A percentile compares a stretch with the other conserved stretches of the same genome.
Conservation (phyloP, 768 basidiomycete genomes). For the Amanita rimosa region DNA sequence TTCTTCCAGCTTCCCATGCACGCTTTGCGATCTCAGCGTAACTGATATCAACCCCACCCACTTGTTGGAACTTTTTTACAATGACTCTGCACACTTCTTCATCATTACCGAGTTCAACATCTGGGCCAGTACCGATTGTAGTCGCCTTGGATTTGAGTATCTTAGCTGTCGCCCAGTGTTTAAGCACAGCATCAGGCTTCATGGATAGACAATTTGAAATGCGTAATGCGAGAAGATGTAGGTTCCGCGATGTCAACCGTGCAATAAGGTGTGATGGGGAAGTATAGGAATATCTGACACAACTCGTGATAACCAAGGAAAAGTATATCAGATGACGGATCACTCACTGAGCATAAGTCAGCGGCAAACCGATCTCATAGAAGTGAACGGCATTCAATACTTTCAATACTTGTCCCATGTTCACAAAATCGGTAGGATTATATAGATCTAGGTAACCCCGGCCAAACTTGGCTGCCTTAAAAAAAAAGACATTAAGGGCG, state of each 20-base stretch:
- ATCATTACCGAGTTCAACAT: conserved; percentile 54
- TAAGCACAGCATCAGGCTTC: conserved; percentile 78
- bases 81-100: conserved; percentile 73
- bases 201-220: conserved; percentile 78
- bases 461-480: conserved; percentile 92
- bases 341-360: conserved; percentile 83
- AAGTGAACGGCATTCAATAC: conserved; percentile 89
- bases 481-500: conserved; percentile 1
- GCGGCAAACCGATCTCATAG: conserved; percentile 87
- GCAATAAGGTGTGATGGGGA: conserved; percentile 75
- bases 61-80: conserved; percentile 80
- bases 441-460: conserved; percentile 88
- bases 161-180: conserved; percentile 94
- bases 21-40: conserved; percentile 92
- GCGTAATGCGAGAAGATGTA: conserved; percentile 87
- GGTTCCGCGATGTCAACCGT: conserved; percentile 75
- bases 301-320: conserved; percentile 2
- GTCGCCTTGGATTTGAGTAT: conserved; percentile 64
- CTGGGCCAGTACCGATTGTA: conserved; percentile 36
- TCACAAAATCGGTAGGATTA: conserved; percentile 85
- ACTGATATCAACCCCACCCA: conserved; percentile 72
- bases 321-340: conserved; percentile 1
- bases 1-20: conserved; percentile 84
- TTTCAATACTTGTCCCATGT: conserved; percentile 86
- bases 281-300: conserved; percentile 62